Evolutionary conservation across 768 basidiomycete species (phyloP), one percentile per base, ranked within the genome.

Genomic region (Panellus pusillus): DNA sequence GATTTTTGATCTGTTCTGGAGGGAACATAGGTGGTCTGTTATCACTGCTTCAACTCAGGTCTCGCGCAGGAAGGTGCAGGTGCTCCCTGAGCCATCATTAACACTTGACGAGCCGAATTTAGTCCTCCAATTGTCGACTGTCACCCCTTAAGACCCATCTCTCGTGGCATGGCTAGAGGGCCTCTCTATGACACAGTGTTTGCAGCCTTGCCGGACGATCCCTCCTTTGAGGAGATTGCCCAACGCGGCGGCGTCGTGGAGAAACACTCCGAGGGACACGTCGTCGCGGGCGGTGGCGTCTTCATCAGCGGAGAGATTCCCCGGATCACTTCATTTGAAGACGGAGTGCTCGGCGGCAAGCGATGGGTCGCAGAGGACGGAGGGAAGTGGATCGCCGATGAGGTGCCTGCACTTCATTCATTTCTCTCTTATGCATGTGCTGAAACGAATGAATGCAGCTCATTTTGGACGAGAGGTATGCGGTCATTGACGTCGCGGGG

Each of bases 231-330:
- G 36, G 74, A 80, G 65, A 86, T 94, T 39, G 68, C 77, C 58
- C 64, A 62, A 5, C 72, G 73, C 0, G 82, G 84, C 4, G 92
- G 80, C 5, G 62, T 65, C 1, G 72, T 89, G 11, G 83, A 86
- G 63, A 77, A 66, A 62, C 79, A 82, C 54, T 63, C 61, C 0
- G 77, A 84, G 38, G 82, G 78, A n/a, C 91, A 94, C 65, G 69
- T 73, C 6, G 79, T 92, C 47, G 82, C 86, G 3, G 80, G 70
- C 9, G 80, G 74, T 5, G 79, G 81, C 7, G 73, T 91, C 17
- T 91, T 82, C 71, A 82, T 93, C 12, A 93, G 91, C 64, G 91
- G 91, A 1, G 86, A 88, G 68, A 88, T 94, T 47, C 84, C 87
- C 9, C 69, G 92, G 42, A 73, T 83, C 35, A 89, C 86, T 0